Conservation (phyloP, 306 rosid species). For the Hippophae rhamnoides region DNA sequence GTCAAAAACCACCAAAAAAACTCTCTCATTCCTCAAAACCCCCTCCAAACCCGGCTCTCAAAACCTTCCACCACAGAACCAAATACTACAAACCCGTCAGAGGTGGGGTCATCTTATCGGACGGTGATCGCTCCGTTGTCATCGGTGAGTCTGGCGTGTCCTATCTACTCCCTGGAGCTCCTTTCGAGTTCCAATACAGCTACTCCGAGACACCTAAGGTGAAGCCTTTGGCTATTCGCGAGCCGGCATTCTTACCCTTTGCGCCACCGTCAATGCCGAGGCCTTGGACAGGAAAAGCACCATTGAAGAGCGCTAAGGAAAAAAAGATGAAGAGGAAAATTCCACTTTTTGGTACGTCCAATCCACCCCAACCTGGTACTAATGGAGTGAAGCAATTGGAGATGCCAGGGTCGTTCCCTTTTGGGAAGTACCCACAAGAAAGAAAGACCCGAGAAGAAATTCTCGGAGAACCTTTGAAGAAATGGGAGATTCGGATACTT, state of each 20-base stretch:
- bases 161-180: conserved; percentile 81
- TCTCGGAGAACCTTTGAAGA: conserved; percentile 74
- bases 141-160: conserved; percentile 82
- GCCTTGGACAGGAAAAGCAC: conserved; percentile 97
- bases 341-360: conserved; percentile 58
- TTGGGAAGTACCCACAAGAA: conserved; percentile 41
- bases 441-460: conserved; percentile 59
- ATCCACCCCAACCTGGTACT: conserved; percentile 37
- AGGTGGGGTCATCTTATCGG: conserved; percentile 41
- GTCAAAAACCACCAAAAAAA: conserved; percentile 9
- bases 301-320: conserved; percentile 74
- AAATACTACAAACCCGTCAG: conserved; percentile 66
- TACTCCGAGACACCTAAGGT: conserved; percentile 90
- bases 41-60: conserved; percentile 43
- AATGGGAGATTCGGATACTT: conserved; percentile 69
- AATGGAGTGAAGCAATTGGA: conserved; percentile 54
- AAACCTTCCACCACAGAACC: conserved; percentile 50
- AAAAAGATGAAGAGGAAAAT: conserved; percentile 48
- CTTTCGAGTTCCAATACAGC: conserved; percentile 86
- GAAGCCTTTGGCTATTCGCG: conserved; percentile 78
- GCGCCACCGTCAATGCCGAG: conserved; percentile 85
- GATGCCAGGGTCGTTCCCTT: conserved; percentile 58
- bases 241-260: conserved; percentile 84
- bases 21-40: conserved; percentile 15
- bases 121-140: conserved; percentile 64